Evolutionary conservation across 768 basidiomycete species (phyloP).

Genomic region (Saitozyma podzolica): DNA sequence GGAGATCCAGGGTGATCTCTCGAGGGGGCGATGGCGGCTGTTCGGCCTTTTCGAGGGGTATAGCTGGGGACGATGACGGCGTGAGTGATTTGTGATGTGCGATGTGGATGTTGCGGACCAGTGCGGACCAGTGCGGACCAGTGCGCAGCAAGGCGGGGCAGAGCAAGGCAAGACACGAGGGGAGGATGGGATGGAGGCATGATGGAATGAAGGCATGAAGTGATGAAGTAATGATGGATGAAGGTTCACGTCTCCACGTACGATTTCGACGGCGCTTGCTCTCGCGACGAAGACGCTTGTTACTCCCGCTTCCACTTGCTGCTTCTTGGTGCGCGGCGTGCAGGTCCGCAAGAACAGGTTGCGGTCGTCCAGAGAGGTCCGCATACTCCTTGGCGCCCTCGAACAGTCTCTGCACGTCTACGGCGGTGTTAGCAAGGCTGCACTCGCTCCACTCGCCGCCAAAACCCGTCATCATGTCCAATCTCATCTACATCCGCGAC

Average conservation of each 20-base stretch:
- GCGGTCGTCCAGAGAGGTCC: slow-evolving; percentile 1
- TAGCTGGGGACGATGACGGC: slow-evolving; percentile 1
- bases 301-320: too few species aligned
- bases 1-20: slow-evolving; percentile 14
- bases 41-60: slow-evolving; percentile 1
- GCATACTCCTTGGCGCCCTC: slow-evolving; percentile 13
- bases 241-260: slow-evolving; percentile 3
- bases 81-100: not conserved
- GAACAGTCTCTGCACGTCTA: slow-evolving; percentile 25
- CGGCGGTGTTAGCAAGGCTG: not conserved
- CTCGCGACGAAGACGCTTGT: slow-evolving; percentile 13
- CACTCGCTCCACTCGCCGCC: too few species aligned
- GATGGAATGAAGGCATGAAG: too few species aligned
- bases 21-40: slow-evolving; percentile 5
- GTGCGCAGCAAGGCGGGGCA: too few species aligned
- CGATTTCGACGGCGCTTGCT: slow-evolving; percentile 12
- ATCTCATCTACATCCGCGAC: too few species aligned
- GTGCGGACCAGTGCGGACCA: not conserved
- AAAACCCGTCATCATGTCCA: too few species aligned
- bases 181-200: too few species aligned
- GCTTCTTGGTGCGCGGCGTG: slow-evolving; percentile 14
- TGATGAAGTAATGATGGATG: not conserved
- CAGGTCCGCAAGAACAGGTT: slow-evolving; percentile 14
- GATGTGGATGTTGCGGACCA: not conserved
- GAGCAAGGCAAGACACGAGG: too few species aligned